These are phyloP conservation scores for Apiospora sp. DNA, from an alignment of 2,329 filamentous ascomycete species.

Conservation along the genomic window DNA sequence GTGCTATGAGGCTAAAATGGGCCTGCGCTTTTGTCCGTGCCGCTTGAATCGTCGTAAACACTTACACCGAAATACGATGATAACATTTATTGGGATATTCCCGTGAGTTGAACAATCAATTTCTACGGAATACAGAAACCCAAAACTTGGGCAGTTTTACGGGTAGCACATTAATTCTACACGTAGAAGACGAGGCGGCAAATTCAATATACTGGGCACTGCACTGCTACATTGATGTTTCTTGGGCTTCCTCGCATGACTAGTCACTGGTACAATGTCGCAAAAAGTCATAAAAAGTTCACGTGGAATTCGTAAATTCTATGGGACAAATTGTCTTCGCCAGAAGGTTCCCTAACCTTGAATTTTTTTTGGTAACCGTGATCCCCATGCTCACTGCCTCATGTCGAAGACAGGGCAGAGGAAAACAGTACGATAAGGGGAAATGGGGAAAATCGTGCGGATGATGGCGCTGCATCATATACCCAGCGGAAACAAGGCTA, in stretches of 20 bases:
- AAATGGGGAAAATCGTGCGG: conserved; percentile 44
- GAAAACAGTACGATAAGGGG: conserved; percentile 45
- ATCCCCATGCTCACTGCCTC: conserved; percentile 37
- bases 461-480: conserved; percentile 43
- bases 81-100: too few relatives aligned
- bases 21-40: conserved; percentile 1
- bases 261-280: not conserved
- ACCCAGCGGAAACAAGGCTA: conserved; percentile 51
- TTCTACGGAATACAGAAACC: too few relatives aligned
- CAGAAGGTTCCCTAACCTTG: conserved; percentile 40
- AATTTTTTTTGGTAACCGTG: conserved; percentile 41
- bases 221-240: not conserved
- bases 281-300: conserved; percentile 2
- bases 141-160: too few relatives aligned
- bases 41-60: not conserved
- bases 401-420: conserved; percentile 43
- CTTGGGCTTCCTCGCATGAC: not conserved
- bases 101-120: too few relatives aligned
- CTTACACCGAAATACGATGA: too few relatives aligned
- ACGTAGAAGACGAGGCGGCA: too few relatives aligned
- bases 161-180: too few relatives aligned
- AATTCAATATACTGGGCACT: not conserved
- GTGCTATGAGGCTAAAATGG: conserved; percentile 18
- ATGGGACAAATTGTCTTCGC: conserved; percentile 45
- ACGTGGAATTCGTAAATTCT: conserved; percentile 40